Base-by-base conservation (phyloP, 331 rosid species). In the Erythrophleum ivorense region DNA sequence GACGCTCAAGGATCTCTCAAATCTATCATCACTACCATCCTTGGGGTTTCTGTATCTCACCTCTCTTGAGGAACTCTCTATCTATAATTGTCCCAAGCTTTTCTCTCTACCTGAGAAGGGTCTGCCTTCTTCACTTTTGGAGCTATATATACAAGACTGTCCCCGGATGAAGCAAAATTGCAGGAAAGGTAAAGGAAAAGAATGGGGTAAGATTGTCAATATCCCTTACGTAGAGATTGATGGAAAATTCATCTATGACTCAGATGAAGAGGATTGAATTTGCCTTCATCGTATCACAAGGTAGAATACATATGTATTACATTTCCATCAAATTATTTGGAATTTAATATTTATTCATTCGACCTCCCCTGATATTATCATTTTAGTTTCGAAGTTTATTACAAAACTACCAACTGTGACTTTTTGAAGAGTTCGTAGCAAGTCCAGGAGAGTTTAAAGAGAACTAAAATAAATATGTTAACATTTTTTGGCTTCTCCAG, bases 191-290 rank as follows among this genome's bases (percentile, higher is more conserved):
- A 46, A 71, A 71, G 63, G 46, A 18, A 66, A 12, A 57, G 41
- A 64, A 24, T 85, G 80, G 85, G 13, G 16, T 43, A 63, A 38
- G 19, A 81, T 81, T 36, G 73, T 63, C n/a, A 67, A 73, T 66
- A 67, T 85, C 48, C 85, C 83, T 50, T 71, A 12, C 38, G 38
- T 85, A 72, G 52, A 72, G 66, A 29, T 85, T 29, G 72, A 76
- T 80, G 79, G 68, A 12, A 34, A 18, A n/a, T 62, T 49, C 38
- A 50, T 80, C 48, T 36, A 62, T 73, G 58, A 62, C 48, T 75
- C 75, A 9, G 74, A 73, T 19, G 67, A 58, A 13, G 79, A 75
- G 41, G 31, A 59, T 43, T 76, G 71, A 60, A 43, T 14, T 45
- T 62, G 34, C 29, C 2, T 45, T 16, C 14, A 15, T 29, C 48